Evolutionary conservation across 192 early-diverging fungal genomes (phyloP).

Genomic region (Entomortierella parvispora): DNA sequence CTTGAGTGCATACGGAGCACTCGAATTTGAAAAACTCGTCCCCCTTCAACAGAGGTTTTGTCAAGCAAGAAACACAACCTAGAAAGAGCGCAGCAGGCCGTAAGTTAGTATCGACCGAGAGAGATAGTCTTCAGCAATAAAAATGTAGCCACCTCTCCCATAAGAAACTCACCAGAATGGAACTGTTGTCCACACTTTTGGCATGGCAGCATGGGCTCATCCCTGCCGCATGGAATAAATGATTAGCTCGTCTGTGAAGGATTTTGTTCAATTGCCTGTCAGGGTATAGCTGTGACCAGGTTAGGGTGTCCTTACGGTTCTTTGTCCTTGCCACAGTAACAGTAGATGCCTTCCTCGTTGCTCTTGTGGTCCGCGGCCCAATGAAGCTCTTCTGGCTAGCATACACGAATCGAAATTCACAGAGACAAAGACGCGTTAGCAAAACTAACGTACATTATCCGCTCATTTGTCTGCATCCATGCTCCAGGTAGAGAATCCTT

Average conservation of each 20-base stretch:
- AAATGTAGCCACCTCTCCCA: background rate
- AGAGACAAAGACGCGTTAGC: background rate
- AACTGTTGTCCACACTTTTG: conserved; percentile 74
- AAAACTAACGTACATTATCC: too few relatives aligned
- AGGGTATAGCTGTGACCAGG: background rate
- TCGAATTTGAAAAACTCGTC: conserved; percentile 81
- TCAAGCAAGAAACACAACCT: conserved; percentile 72
- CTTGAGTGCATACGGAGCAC: conserved; percentile 78
- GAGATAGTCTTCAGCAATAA: conserved; percentile 3
- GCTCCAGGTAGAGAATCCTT: too few relatives aligned
- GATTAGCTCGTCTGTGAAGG: background rate
- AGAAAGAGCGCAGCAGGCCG: background rate
- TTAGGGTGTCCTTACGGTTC: conserved; percentile 43
- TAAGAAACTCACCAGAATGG: conserved; percentile 68
- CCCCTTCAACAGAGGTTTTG: conserved; percentile 69
- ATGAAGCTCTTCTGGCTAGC: conserved; percentile 30
- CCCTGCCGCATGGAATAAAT: conserved; percentile 31
- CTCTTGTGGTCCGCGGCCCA: conserved; percentile 41
- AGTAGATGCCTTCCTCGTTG: conserved; percentile 70
- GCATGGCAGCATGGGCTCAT: conserved; percentile 77
- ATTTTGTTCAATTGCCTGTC: background rate
- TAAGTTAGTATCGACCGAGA: background rate
- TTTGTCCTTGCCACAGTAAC: conserved; percentile 82
- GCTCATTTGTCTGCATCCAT: too few relatives aligned
- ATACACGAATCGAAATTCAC: background rate